Evolutionary conservation across 2,329 filamentous ascomycete genomes (phyloP).

Genomic region (Cladophialophora psammophila): DNA sequence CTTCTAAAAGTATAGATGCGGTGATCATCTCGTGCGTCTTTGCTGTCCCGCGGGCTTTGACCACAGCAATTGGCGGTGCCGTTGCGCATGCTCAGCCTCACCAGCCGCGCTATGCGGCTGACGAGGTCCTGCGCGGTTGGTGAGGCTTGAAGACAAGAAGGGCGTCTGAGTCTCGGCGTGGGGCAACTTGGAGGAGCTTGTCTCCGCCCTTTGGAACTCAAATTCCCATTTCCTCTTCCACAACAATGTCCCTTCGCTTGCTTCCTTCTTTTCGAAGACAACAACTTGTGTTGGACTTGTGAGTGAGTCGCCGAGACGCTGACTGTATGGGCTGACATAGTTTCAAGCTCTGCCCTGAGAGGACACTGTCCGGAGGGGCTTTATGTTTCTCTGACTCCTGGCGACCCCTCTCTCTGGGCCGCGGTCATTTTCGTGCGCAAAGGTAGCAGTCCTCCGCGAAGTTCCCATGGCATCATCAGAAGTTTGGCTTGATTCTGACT

Average conservation of each 20-base stretch:
- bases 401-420: conserved; percentile 82
- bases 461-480: conserved; percentile 7
- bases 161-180: conserved; percentile 19
- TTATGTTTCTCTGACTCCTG: conserved; percentile 83
- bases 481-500: conserved; percentile 11
- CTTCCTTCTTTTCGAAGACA: conserved; percentile 69
- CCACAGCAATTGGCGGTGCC: not conserved
- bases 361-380: conserved; percentile 84
- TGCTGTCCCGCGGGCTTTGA: not conserved
- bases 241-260: conserved; percentile 30
- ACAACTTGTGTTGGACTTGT: conserved; percentile 84
- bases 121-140: not conserved
- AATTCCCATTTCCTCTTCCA: conserved; percentile 16
- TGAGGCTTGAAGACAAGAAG: not conserved
- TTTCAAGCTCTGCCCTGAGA: conserved; percentile 75
- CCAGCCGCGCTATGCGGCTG: not conserved
- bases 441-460: conserved; percentile 62
- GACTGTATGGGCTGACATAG: conserved; percentile 28
- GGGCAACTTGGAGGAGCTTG: conserved; percentile 5
- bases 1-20: not conserved
- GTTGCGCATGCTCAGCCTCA: not conserved
- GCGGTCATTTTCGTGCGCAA: conserved; percentile 91
- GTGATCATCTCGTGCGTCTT: not conserved
- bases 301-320: conserved; percentile 46
- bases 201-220: conserved; percentile 15